Conservation (phyloP, 1,284 basidiomycete species). For the Apiotrichum veenhuisii region DNA sequence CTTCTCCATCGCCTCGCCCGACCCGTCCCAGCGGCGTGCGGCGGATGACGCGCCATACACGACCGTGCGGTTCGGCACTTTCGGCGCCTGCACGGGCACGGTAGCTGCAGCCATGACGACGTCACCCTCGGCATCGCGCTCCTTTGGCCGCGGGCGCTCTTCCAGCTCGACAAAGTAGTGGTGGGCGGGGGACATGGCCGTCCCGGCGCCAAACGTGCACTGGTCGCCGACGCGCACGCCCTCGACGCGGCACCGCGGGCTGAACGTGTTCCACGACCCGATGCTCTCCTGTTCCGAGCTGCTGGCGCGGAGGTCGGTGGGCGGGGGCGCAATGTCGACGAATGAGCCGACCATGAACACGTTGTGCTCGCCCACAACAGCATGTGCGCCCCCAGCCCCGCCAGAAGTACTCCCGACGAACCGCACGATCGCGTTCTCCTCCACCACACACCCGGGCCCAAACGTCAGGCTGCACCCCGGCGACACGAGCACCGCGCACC, state of each 20-base stretch:
- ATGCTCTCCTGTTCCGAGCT: neutral
- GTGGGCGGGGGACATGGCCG: neutral
- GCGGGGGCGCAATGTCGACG: slow-evolving; percentile 50
- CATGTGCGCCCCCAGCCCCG: slow-evolving; percentile 31
- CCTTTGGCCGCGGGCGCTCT: neutral
- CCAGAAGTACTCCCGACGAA: slow-evolving; percentile 64
- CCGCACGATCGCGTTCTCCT: slow-evolving; percentile 81
- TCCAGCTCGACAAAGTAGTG: neutral
- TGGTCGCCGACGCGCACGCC: slow-evolving; percentile 13
- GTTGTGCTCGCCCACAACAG: slow-evolving; percentile 88
- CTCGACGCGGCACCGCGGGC: slow-evolving; percentile 2
- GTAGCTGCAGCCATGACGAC: slow-evolving; percentile 11
- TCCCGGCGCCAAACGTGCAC: slow-evolving; percentile 7
- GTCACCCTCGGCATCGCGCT: slow-evolving; percentile 1
- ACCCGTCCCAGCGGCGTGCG: slow-evolving; percentile 75
- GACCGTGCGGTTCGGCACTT: slow-evolving; percentile 76
- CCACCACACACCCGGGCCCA: slow-evolving; percentile 82
- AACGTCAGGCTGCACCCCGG: slow-evolving; percentile 73
- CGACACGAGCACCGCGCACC: slow-evolving; percentile 82
- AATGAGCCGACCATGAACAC: slow-evolving; percentile 88
- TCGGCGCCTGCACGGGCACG: slow-evolving; percentile 7
- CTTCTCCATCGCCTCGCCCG: slow-evolving; percentile 75
- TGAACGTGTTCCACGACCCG: slow-evolving; percentile 12
- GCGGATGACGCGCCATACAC: slow-evolving; percentile 73
- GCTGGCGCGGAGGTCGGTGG: neutral